Evolutionary conservation across 371 early-diverging fungal species (phyloP).

Genomic region (Homolaphlyctis polyrhiza): DNA sequence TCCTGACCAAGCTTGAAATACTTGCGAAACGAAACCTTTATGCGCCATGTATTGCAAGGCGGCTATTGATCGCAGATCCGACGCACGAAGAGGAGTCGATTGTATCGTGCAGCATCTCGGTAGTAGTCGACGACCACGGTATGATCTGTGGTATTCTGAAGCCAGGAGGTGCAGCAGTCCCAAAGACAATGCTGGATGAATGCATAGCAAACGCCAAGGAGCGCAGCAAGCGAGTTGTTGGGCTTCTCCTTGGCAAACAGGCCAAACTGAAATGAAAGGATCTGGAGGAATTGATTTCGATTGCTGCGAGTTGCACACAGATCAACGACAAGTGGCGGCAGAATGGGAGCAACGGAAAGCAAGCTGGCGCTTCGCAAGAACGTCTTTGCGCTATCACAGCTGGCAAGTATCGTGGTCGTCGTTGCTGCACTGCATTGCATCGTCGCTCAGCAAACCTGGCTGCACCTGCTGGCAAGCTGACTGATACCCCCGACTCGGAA

Average conservation of each 20-base stretch:
- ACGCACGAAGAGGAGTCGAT: slow-evolving; percentile 68
- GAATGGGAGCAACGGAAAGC: slow-evolving; percentile 84
- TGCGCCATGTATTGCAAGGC: slow-evolving; percentile 13
- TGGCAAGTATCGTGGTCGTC: slow-evolving; percentile 39
- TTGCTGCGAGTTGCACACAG: background rate
- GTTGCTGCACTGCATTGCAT: background rate
- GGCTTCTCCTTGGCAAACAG: background rate
- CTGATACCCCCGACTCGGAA: too few relatives aligned
- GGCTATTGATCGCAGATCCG: slow-evolving; percentile 65
- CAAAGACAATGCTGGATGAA: slow-evolving; percentile 9
- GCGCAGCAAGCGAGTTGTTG: slow-evolving; percentile 1
- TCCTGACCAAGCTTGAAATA: background rate
- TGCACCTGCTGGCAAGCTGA: too few relatives aligned
- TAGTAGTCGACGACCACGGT: slow-evolving; percentile 58
- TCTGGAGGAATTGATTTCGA: too few relatives aligned
- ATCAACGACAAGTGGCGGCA: background rate
- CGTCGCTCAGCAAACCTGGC: background rate
- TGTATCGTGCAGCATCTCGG: slow-evolving; percentile 49
- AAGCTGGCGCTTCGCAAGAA: slow-evolving; percentile 84
- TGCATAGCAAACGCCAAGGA: slow-evolving; percentile 15
- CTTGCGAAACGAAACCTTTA: background rate
- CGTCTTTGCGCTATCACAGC: slow-evolving; percentile 65
- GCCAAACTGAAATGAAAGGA: too few relatives aligned
- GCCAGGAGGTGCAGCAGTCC: slow-evolving; percentile 20
- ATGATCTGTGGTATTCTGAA: slow-evolving; percentile 25